Percentiles rank a stretch among this genome's conserved stretches.
phyloP scores from a whole-genome alignment of 1,284 basidiomycete species.

The Athelia psychrophila region DNA sequence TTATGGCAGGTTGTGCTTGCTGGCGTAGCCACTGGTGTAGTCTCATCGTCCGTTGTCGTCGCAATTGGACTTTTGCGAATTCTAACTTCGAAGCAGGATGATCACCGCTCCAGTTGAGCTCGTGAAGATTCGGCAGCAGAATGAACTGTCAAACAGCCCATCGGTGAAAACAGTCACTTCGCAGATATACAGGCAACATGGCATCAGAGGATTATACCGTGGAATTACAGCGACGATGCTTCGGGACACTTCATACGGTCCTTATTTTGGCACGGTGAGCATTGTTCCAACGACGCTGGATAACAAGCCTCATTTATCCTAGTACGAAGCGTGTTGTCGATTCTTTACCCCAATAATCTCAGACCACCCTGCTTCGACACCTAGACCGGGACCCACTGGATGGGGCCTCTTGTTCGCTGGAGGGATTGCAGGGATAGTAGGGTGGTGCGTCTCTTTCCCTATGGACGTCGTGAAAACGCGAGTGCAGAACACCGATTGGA shows the following conservation, averaged over 20 bases:
- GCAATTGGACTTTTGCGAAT: neutral
- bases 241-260: constrained; percentile 77
- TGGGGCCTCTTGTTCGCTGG: constrained; percentile 70
- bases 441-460: constrained; percentile 77
- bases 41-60: constrained; percentile 60
- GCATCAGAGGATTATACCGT: constrained; percentile 72
- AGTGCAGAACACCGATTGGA: constrained; percentile 54
- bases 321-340: constrained; percentile 78
- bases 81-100: too few relatives aligned
- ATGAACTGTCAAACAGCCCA: constrained; percentile 39
- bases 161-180: constrained; percentile 49
- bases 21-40: constrained; percentile 73
- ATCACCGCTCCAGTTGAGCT: constrained; percentile 82
- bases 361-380: constrained; percentile 38
- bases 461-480: constrained; percentile 87
- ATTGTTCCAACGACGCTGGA: neutral
- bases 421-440: constrained; percentile 70
- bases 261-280: constrained; percentile 76
- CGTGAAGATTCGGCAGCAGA: constrained; percentile 83
- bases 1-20: constrained; percentile 72
- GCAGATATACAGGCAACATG: constrained; percentile 52
- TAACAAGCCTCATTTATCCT: neutral
- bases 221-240: constrained; percentile 71
- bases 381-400: constrained; percentile 52
- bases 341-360: constrained; percentile 33